Conservation (phyloP, 2,329 filamentous ascomycete species). For the Botrytis deweyae region DNA sequence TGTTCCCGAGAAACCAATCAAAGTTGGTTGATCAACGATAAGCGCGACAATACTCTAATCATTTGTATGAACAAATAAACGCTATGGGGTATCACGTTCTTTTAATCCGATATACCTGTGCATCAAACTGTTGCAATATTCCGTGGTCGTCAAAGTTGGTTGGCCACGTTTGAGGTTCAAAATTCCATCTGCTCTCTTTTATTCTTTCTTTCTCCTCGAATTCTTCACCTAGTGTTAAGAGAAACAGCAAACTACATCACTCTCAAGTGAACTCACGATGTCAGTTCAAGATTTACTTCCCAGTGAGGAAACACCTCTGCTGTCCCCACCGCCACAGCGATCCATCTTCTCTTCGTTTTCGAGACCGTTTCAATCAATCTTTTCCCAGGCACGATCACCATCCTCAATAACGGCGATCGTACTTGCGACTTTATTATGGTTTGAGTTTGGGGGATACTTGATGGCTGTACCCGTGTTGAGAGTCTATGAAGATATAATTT, state of each 20-base stretch:
- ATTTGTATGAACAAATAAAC: background rate
- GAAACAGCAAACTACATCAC: background rate
- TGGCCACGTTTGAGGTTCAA: background rate
- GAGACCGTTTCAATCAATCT: background rate
- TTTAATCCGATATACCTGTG: background rate
- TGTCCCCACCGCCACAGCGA: background rate
- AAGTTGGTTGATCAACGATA: background rate
- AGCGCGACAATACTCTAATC: background rate
- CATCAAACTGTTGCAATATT: background rate
- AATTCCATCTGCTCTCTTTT: background rate
- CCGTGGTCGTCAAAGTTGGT: background rate
- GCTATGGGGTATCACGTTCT: background rate
- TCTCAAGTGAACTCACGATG: background rate
- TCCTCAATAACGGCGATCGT: slow-evolving; percentile 40
- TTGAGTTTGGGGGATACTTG: slow-evolving; percentile 36
- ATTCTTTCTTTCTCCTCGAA: background rate
- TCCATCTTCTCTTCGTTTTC: background rate
- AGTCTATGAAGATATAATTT: slow-evolving; percentile 44
- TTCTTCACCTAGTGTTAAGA: background rate
- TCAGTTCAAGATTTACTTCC: background rate
- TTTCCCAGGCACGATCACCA: slow-evolving; percentile 28
- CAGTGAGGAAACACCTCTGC: background rate
- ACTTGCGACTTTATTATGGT: slow-evolving; percentile 38
- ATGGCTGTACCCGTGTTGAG: slow-evolving; percentile 40
- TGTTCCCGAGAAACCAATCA: background rate